These are phyloP conservation scores for Garcia nutans DNA, from an alignment of 345 rosid species.

Conservation along the genomic window DNA sequence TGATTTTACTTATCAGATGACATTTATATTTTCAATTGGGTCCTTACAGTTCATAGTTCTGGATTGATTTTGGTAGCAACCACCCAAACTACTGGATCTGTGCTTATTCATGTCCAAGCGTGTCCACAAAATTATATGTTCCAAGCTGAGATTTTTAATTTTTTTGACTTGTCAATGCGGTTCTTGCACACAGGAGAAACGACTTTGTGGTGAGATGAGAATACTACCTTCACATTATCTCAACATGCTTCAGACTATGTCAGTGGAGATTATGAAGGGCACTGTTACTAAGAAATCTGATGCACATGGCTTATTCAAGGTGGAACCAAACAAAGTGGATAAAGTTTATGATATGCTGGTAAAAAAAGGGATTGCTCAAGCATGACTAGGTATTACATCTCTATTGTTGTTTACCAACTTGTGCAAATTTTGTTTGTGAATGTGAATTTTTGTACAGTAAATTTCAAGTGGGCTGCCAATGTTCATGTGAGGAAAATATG, in stretches of 20 bases:
- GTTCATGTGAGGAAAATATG: too few relatives aligned
- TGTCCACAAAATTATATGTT: background rate
- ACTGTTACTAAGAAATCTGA: slow-evolving; percentile 65
- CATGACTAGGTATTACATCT: slow-evolving; percentile 17
- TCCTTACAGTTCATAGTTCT: background rate
- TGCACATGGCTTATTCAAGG: slow-evolving; percentile 74
- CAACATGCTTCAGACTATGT: slow-evolving; percentile 65
- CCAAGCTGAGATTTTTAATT: background rate
- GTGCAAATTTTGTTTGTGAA: background rate
- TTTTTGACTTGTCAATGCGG: background rate
- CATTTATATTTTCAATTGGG: background rate
- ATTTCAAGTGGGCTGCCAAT: background rate
- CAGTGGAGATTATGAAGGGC: slow-evolving; percentile 62
- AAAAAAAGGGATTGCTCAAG: slow-evolving; percentile 57
- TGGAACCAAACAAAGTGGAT: slow-evolving; percentile 77
- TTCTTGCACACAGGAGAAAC: slow-evolving; percentile 58
- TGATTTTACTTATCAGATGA: background rate
- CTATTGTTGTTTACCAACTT: background rate
- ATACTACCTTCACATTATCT: slow-evolving; percentile 84
- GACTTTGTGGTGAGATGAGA: slow-evolving; percentile 65
- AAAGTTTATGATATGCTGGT: slow-evolving; percentile 76
- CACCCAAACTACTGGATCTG: background rate
- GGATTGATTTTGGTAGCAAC: background rate
- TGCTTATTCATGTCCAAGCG: background rate
- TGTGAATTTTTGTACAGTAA: background rate